Evolutionary conservation across 371 early-diverging fungal species (phyloP).

Genomic region (Synchytrium microbalum): DNA sequence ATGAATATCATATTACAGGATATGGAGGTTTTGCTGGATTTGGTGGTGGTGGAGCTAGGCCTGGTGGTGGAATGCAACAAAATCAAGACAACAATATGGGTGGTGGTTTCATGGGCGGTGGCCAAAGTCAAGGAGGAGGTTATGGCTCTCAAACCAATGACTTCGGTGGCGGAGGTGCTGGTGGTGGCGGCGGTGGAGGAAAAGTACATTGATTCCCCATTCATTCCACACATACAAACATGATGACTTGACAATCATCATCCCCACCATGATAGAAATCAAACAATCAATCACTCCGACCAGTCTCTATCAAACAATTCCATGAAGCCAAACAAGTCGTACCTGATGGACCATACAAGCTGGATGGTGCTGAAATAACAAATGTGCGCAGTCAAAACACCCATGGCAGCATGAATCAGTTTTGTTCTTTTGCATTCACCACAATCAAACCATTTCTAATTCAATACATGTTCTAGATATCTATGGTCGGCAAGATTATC

Average conservation of each 20-base stretch:
- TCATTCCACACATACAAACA: no score
- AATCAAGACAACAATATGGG: background rate
- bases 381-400: slow-evolving; percentile 32
- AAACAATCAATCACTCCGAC: slow-evolving; percentile 48
- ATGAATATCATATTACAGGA: background rate
- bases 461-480: no score
- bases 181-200: background rate
- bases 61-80: background rate
- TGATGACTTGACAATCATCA: background rate
- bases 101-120: background rate
- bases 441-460: no score
- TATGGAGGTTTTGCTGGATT: background rate
- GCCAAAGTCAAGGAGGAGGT: background rate
- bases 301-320: slow-evolving; percentile 71
- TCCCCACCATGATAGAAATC: background rate
- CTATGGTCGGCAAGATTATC: slow-evolving; percentile 59
- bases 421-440: background rate
- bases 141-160: background rate
- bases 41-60: background rate
- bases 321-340: slow-evolving; percentile 29
- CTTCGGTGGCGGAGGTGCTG: background rate
- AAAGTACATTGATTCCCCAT: no score
- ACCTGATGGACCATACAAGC: slow-evolving; percentile 43
- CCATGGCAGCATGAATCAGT: background rate
- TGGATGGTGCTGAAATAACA: slow-evolving; percentile 59